phyloP scores from a whole-genome alignment of 176 grass and related monocot species.

The Zizania latifolia region DNA sequence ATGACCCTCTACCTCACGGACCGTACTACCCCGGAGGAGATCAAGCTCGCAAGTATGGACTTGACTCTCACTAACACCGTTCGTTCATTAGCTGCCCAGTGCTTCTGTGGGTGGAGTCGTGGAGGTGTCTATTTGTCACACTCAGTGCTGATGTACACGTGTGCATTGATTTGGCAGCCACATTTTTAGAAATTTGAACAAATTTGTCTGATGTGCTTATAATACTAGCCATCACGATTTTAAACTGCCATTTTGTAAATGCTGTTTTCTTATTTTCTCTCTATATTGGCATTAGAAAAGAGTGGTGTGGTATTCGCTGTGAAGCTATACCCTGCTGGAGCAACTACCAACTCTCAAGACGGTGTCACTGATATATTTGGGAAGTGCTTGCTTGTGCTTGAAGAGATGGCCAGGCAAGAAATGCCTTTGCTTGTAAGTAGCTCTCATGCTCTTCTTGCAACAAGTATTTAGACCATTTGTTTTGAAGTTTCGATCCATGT shows the following conservation, averaged over 20 bases:
- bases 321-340: slow-evolving; percentile 90
- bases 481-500: slow-evolving; percentile 8
- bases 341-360: slow-evolving; percentile 95
- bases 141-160: neutral
- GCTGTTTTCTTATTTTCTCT: neutral
- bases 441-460: neutral
- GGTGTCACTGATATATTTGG: slow-evolving; percentile 79
- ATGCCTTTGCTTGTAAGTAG: slow-evolving; percentile 89
- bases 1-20: slow-evolving; percentile 97
- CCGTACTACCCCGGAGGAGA: slow-evolving; percentile 70
- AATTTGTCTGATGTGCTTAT: neutral
- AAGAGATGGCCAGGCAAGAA: slow-evolving; percentile 74
- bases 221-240: neutral
- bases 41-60: slow-evolving; percentile 59
- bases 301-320: slow-evolving; percentile 75
- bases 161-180: neutral
- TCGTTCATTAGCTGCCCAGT: neutral
- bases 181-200: neutral
- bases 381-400: slow-evolving; percentile 79
- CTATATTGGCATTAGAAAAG: slow-evolving; percentile 37
- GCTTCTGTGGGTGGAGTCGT: neutral
- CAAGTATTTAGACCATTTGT: neutral
- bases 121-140: neutral
- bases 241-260: neutral
- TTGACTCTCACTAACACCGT: neutral